phyloP scores from a whole-genome alignment of 1,284 basidiomycete species.

The Schizophyllum amplum region DNA sequence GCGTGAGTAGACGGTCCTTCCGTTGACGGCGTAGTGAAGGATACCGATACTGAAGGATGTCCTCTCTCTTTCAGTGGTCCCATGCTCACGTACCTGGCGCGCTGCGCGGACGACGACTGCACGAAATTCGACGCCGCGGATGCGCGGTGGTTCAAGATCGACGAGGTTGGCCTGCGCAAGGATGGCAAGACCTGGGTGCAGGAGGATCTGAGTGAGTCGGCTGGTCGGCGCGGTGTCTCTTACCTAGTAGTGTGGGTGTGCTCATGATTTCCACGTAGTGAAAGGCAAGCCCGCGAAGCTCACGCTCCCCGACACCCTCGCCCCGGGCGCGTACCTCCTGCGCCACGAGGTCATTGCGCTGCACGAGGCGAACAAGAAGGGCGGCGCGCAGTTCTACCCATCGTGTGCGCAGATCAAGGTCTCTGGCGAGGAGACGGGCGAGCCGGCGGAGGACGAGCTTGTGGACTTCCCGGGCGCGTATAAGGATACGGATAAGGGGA shows the following conservation, averaged over 20 bases:
- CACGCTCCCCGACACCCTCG: background rate
- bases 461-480: slow-evolving; percentile 47
- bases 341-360: slow-evolving; percentile 48
- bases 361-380: slow-evolving; percentile 32
- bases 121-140: slow-evolving; percentile 37
- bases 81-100: slow-evolving; percentile 48
- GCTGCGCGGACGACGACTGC: slow-evolving; percentile 40
- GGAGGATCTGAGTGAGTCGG: background rate
- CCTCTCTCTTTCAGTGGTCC: slow-evolving; percentile 32
- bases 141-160: slow-evolving; percentile 49
- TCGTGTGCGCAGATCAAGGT: slow-evolving; percentile 47
- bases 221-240: no score
- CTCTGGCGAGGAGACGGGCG: slow-evolving; percentile 31
- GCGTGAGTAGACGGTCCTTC: background rate
- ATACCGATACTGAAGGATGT: background rate
- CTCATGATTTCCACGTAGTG: background rate
- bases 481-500: slow-evolving; percentile 38
- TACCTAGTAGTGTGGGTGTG: background rate
- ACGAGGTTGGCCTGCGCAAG: slow-evolving; percentile 11
- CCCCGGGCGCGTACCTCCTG: background rate
- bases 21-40: slow-evolving; percentile 24
- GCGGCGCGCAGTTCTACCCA: slow-evolving; percentile 52
- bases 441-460: slow-evolving; percentile 24
- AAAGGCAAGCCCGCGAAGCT: background rate
- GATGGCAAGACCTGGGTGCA: slow-evolving; percentile 8